Evolutionary conservation across 2,329 filamentous ascomycete genomes (phyloP), one percentile per base, ranked within the genome.

Genomic region (Trichocomaceae sp.): DNA sequence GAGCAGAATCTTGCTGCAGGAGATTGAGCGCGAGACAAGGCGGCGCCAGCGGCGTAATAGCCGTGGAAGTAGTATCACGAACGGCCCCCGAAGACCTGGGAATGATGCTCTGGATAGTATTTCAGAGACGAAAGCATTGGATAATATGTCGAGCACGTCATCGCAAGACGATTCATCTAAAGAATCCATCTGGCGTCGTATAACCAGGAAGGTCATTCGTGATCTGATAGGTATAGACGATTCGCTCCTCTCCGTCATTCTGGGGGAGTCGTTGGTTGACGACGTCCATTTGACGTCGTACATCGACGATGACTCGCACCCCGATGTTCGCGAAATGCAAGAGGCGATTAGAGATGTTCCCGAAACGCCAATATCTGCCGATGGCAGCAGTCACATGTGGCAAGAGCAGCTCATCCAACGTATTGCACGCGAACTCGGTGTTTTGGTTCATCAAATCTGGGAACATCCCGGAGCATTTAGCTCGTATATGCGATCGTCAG

Each of bases 221-320:
- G 90, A 96, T 66, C 75, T 99, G 44, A 87, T 97, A 67, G 92
- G 92, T 8, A 87, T 99, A 54, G 91, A 97, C 63, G 90, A 96
- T 59, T 82, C 83, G 49, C 77, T 93, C 19, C 79, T 99, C 8
- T 88, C 88, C 0, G 84, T 96, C 49, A 84, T 99, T 8, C 86
- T 97, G 54, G 93, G 93, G 12, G 90, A 96, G 68, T 76, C 82
- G 2, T 73, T 95, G 22, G 83, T 85, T 2, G 66, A 73, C 41
- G 73, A 75, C 47, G 66, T 63, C 10, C 54, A 57, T 20, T 39
- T 62, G 64, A 29, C 61, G 64, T 19, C 54, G 53, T 60, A 51
- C 44, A 55, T 50, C 55, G 54, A 62, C 49, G 47, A 61, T 50
- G 22, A 61, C 51, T 47, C 60, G 39, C 52, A 63, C 52, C 52